Conservation (phyloP, 208 protist species). For the Trypanosoma lewisi region DNA sequence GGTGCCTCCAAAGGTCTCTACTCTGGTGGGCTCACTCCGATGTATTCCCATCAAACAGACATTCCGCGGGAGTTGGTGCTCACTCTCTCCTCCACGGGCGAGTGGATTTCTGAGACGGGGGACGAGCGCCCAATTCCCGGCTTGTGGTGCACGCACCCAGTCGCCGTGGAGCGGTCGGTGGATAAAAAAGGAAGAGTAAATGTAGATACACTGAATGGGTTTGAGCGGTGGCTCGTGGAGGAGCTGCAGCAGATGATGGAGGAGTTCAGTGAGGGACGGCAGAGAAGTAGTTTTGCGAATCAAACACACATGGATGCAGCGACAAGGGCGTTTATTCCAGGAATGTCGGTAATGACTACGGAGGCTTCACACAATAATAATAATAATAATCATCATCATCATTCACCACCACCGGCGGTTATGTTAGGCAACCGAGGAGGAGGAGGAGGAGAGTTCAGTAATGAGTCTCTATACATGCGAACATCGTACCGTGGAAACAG, state of each 20-base stretch:
- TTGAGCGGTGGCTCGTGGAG: conserved; percentile 42
- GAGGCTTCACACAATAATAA: neutral
- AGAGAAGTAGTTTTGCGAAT: too few relatives aligned
- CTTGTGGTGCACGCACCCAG: conserved; percentile 22
- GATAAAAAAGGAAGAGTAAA: conserved; percentile 30
- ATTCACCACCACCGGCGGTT: neutral
- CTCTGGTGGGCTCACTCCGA: conserved; percentile 31
- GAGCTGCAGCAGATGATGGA: conserved; percentile 43
- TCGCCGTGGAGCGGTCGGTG: conserved; percentile 37
- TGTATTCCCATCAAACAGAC: conserved; percentile 24
- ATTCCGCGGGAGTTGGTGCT: conserved; percentile 17
- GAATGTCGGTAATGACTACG: neutral
- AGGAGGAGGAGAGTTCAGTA: neutral
- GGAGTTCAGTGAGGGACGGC: conserved; percentile 16
- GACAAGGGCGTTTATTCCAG: too few relatives aligned
- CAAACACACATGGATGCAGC: too few relatives aligned
- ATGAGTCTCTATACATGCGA: neutral
- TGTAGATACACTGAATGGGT: conserved; percentile 54
- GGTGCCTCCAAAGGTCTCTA: conserved; percentile 34
- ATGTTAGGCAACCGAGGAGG: neutral
- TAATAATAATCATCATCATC: neutral
- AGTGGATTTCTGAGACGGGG: conserved; percentile 23
- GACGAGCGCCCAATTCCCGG: conserved; percentile 12
- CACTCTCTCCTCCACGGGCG: conserved; percentile 4
- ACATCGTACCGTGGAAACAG: neutral